phyloP scores from a whole-genome alignment of 805 yeast species.

The Starmerella bombi region DNA sequence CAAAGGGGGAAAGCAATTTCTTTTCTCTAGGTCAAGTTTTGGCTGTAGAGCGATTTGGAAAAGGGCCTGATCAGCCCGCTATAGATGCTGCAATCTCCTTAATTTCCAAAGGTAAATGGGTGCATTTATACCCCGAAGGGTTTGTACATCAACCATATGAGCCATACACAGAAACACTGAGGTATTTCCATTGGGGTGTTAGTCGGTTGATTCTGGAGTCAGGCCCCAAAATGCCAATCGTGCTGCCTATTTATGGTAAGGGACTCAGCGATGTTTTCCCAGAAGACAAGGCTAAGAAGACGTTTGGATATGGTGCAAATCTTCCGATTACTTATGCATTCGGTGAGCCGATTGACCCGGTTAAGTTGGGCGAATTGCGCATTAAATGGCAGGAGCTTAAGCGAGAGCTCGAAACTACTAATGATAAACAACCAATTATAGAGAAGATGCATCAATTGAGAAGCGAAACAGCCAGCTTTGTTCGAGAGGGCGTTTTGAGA shows the following conservation, averaged over 20 bases:
- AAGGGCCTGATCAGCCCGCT: conserved; percentile 84
- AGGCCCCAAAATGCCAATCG: conserved; percentile 58
- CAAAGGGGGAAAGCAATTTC: conserved; percentile 31
- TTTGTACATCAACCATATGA: conserved; percentile 70
- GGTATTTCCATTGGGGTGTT: conserved; percentile 93
- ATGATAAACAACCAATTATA: conserved; percentile 27
- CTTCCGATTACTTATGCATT: conserved; percentile 54
- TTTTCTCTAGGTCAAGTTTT: conserved; percentile 84
- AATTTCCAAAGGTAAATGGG: conserved; percentile 43
- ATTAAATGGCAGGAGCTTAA: conserved; percentile 44
- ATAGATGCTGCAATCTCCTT: conserved; percentile 75
- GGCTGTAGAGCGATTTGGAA: conserved; percentile 76
- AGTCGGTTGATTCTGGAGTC: conserved; percentile 73
- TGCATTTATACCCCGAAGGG: conserved; percentile 91
- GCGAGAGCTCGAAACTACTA: conserved; percentile 33
- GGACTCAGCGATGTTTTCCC: conserved; percentile 86
- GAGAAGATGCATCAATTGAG: conserved; percentile 52
- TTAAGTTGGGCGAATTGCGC: conserved; percentile 46
- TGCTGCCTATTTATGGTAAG: conserved; percentile 70
- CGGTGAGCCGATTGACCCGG: conserved; percentile 58
- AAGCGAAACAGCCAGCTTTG: conserved; percentile 51
- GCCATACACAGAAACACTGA: conserved; percentile 74
- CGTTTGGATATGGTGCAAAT: conserved; percentile 48
- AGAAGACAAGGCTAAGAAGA: conserved; percentile 46
- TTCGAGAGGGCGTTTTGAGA: conserved; percentile 44